These are phyloP conservation scores for Suillus alpinus DNA, from an alignment of 768 basidiomycete species.

Conservation along the genomic window DNA sequence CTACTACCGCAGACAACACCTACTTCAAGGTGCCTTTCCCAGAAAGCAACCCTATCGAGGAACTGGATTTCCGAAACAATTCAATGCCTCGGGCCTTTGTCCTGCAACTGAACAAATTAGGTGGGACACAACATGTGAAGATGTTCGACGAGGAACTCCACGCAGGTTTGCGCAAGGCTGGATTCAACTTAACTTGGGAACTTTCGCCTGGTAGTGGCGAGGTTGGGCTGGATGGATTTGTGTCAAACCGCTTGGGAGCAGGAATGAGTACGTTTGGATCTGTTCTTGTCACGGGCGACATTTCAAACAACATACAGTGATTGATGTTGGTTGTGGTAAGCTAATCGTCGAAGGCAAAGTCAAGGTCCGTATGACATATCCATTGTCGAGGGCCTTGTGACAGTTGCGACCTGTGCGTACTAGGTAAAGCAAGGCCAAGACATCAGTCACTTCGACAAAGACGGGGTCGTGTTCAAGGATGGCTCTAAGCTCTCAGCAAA, in stretches of 20 bases:
- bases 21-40: too few relatives aligned
- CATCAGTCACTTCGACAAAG: constrained; percentile 37
- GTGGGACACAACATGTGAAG: neutral
- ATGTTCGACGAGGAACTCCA: neutral
- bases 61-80: neutral
- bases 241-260: neutral
- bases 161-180: neutral
- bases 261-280: neutral
- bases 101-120: neutral
- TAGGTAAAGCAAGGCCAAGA: constrained; percentile 31
- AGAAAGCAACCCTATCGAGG: too few relatives aligned
- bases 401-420: constrained; percentile 7
- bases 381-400: neutral
- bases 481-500: constrained; percentile 40
- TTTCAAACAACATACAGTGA: neutral
- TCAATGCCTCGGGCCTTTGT: neutral
- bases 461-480: constrained; percentile 40
- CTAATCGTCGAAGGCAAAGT: neutral
- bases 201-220: neutral
- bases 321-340: constrained; percentile 9
- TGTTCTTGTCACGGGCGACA: neutral
- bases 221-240: neutral
- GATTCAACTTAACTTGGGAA: neutral
- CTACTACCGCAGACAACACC: too few relatives aligned
- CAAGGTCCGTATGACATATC: neutral